Base-by-base conservation (phyloP, 148 eudicot species). In the Arctostaphylos glauca region DNA sequence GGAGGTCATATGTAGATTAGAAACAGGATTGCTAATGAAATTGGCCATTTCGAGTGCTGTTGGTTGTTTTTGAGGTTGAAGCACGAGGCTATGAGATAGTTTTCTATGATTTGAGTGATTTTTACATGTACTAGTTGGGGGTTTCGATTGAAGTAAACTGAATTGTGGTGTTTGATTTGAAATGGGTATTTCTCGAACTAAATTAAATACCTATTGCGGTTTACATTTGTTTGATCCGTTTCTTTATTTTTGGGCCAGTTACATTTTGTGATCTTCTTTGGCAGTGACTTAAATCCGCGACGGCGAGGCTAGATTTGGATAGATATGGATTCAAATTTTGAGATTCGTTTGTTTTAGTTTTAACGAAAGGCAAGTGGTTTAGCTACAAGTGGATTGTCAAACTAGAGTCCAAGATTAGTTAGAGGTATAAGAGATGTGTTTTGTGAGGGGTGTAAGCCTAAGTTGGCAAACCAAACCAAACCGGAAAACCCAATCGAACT, bases 131-230 rank as follows among this genome's bases (percentile, higher is more conserved):
- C 21, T 12, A n/a, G 55, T 47, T 21, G 13, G 72, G 7, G 74
- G 14, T 79, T 67, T 80, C 76, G 43, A 31, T 49, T 25, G 43
- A 48, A 25, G 2, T 80, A 62, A 67, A 25, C 38, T 3, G 52
- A 41, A 5, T n/a, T 80, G 13, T 81, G n/a, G 2, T 38, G 83
- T 6, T 58, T 67, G 74, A 80, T 16, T 52, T 53, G 38, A 41
- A 18, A 67, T 49, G 82, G 82, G 60, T 50, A 1, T 48, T 49
- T 49, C 75, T 71, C 70, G 72, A 14, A 66, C 53, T 55, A 16
- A 70, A 58, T 43, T 55, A 13, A 4, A 43, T 31, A 10, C 55
- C 5, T 3, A 53, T 78, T 48, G 60, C n/a, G 66, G 19, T 31
- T 5, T 48, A 4, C 58, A n/a, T 53, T 19, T 56, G 56, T 78